These are phyloP conservation scores for Hemerocallis citrina DNA, from an alignment of 106 monocot genomes.

Conservation along the genomic window DNA sequence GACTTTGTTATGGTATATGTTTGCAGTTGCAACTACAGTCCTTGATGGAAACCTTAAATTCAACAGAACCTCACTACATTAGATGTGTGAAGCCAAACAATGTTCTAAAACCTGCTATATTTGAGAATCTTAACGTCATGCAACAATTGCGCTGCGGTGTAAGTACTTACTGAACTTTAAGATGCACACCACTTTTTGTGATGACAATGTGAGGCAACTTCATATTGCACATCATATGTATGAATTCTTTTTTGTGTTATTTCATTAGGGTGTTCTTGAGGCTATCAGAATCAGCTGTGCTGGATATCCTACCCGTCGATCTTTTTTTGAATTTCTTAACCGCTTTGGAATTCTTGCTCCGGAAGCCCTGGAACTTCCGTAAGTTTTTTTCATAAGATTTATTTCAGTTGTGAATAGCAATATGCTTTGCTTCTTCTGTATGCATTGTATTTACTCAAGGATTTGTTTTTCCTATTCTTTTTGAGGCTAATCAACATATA, in stretches of 20 bases:
- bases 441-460: neutral
- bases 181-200: neutral
- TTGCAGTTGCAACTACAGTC: slow-evolving; percentile 86
- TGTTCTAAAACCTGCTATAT: slow-evolving; percentile 81
- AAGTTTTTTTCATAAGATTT: slow-evolving; percentile 20
- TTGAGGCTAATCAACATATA: neutral
- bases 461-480: neutral
- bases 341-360: slow-evolving; percentile 86
- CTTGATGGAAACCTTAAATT: slow-evolving; percentile 94
- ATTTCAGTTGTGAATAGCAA: neutral
- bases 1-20: neutral
- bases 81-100: slow-evolving; percentile 99
- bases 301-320: slow-evolving; percentile 93
- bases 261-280: slow-evolving; percentile 90
- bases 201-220: neutral
- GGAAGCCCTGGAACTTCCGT: slow-evolving; percentile 87
- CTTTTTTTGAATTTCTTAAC: slow-evolving; percentile 95
- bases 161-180: slow-evolving; percentile 36
- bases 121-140: slow-evolving; percentile 96
- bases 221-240: neutral
- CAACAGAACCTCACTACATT: slow-evolving; percentile 96
- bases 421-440: neutral
- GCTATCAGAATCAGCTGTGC: slow-evolving; percentile 99
- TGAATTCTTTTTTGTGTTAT: neutral
- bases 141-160: slow-evolving; percentile 98